Evolutionary conservation across 1,284 basidiomycete species (phyloP).

Genomic region (Hortiboletus rubellus): DNA sequence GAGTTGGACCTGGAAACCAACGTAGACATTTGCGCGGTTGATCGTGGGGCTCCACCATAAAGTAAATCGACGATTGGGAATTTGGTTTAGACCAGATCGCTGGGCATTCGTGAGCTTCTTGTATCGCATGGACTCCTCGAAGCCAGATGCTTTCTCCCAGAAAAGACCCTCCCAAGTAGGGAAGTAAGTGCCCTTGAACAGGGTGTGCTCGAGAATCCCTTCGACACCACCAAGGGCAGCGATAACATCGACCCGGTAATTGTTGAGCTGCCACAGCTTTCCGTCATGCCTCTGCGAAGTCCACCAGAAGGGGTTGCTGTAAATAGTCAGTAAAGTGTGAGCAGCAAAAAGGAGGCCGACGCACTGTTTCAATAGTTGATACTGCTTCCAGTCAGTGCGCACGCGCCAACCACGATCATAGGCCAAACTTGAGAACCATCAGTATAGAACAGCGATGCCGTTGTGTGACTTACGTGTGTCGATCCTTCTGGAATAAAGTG

Average conservation of each 20-base stretch:
- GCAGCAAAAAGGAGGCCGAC: slow-evolving; percentile 27
- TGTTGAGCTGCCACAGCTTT: slow-evolving; percentile 97
- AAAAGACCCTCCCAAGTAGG: slow-evolving; percentile 92
- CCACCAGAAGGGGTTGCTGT: slow-evolving; percentile 96
- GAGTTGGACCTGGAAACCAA: slow-evolving; percentile 99
- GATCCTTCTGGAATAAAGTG: slow-evolving; percentile 97
- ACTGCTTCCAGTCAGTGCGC: slow-evolving; percentile 97
- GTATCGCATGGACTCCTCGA: slow-evolving; percentile 97
- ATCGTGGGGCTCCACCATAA: slow-evolving; percentile 99
- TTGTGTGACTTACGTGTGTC: slow-evolving; percentile 74
- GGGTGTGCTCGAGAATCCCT: slow-evolving; percentile 94
- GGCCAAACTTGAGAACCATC: slow-evolving; percentile 69
- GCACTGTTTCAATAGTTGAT: slow-evolving; percentile 88
- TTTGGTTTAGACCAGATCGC: slow-evolving; percentile 95
- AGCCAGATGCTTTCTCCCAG: slow-evolving; percentile 95
- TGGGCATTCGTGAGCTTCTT: slow-evolving; percentile 96
- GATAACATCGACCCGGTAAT: slow-evolving; percentile 98
- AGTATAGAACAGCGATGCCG: slow-evolving; percentile 46
- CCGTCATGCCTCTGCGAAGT: slow-evolving; percentile 98
- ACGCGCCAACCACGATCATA: slow-evolving; percentile 99
- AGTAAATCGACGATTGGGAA: slow-evolving; percentile 99
- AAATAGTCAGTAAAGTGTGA: slow-evolving; percentile 5
- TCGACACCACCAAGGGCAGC: slow-evolving; percentile 98
- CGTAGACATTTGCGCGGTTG: slow-evolving; percentile 98
- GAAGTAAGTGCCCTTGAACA: slow-evolving; percentile 98